These are phyloP conservation scores for Penicillium ochrochloron DNA, from an alignment of 495 filamentous ascomycete genomes.

Conservation along the genomic window DNA sequence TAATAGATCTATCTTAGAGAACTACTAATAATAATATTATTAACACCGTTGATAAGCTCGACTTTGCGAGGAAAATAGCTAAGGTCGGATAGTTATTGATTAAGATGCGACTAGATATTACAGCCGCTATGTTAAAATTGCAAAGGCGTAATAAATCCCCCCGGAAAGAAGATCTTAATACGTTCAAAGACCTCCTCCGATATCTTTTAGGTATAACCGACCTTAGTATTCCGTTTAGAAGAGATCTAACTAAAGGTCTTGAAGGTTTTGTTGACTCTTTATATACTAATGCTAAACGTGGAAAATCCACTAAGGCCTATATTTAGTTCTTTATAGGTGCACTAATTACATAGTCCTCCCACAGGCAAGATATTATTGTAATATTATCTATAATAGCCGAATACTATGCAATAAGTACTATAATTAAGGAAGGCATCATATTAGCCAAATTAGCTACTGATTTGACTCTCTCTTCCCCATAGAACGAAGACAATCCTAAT, in stretches of 20 bases:
- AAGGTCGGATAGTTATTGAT: too few relatives aligned
- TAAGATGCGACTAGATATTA: too few relatives aligned
- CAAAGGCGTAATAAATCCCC: background rate
- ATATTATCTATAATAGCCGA: background rate
- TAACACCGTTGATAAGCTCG: too few relatives aligned
- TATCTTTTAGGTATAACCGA: background rate
- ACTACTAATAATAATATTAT: background rate
- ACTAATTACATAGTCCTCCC: background rate
- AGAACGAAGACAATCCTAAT: too few relatives aligned
- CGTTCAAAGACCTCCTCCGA: background rate
- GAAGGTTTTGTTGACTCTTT: background rate
- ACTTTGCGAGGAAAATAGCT: background rate
- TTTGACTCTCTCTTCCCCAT: too few relatives aligned
- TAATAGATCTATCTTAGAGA: background rate
- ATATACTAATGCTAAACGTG: background rate
- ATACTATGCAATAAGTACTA: too few relatives aligned
- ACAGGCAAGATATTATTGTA: conserved; percentile 1
- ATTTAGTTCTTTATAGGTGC: background rate
- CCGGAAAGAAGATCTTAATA: background rate
- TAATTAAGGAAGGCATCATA: too few relatives aligned
- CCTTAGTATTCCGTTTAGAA: background rate
- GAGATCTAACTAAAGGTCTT: background rate
- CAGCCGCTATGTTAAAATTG: too few relatives aligned
- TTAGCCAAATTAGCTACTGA: too few relatives aligned
- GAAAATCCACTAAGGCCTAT: background rate